Base-by-base conservation (phyloP, 495 filamentous ascomycete species). In the Neurospora sp. region DNA sequence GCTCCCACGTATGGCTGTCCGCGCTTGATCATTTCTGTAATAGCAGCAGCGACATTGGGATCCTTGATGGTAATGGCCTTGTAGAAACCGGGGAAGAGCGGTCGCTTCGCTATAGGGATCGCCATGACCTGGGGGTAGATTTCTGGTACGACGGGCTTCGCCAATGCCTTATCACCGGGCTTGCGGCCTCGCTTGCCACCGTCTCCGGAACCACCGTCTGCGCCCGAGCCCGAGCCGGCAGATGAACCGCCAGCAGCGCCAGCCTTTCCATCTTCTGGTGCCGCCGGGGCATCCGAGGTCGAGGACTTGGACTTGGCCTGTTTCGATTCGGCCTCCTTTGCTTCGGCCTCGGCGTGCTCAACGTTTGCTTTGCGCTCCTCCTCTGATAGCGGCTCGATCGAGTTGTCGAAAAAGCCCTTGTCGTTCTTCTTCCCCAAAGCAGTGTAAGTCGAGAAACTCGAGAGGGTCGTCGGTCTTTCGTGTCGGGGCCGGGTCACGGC, bases 41-140 rank as follows among this genome's bases (percentile, higher is more conserved):
- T 96, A 16, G 96, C 96, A 42, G 88, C 87, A 39, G 93, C 90
- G 31, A 99, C 96, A 76, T 93, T 91, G 6, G 90, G 92, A 80
- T 99, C 93, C 75, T 91, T 91, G 71, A 99, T 94, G 5, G 96
- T 98, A 74, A 99, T 93, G 4, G 96, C 95, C 81, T 99, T 99
- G 84, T 99, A 99, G 83, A 97, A 99, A 0, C 96, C 96, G 0
- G 96, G 96, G 82, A 98, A 99, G 3, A 99, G 84, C 35, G 96
- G 96, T 69, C 96, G 89, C 83, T 96, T 95, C 6, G 93, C 92
- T 77, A 99, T 97, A n/a, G 96, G 96, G 72, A 99, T 95, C 1
- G 96, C 96, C 92, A 99, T 94, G 70, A 99, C 94, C 79, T 98
- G 95, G 27, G 96, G 96, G 80, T 99, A 99, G 44, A 98, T 90